These are phyloP conservation scores for Acanthamoeba rhysodes DNA, from an alignment of 208 protist species.

Conservation along the genomic window DNA sequence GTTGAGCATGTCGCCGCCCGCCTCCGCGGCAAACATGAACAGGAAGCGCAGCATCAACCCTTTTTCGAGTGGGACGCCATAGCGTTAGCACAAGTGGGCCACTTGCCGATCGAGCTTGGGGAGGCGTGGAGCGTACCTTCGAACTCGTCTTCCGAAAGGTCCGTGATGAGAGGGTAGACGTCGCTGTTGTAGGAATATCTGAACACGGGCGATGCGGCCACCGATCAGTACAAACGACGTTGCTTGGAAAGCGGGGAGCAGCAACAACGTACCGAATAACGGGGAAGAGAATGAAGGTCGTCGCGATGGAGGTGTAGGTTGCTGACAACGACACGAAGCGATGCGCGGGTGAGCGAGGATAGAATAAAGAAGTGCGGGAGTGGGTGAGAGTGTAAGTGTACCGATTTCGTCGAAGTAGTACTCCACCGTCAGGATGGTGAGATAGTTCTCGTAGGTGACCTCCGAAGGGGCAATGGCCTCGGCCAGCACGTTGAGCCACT, in stretches of 20 bases:
- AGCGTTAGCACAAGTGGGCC: not conserved
- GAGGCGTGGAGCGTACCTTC: not conserved
- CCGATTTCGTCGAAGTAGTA: conserved; percentile 62
- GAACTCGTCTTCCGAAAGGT: conserved; percentile 21
- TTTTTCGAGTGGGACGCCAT: not conserved
- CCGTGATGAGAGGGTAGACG: not conserved
- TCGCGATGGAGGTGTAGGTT: conserved; percentile 39
- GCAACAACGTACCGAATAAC: not conserved
- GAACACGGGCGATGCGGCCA: not conserved
- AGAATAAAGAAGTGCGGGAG: not conserved
- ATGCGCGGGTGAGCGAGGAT: too few relatives aligned
- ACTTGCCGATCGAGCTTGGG: not conserved
- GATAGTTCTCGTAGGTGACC: conserved; percentile 9
- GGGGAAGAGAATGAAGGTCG: conserved; percentile 48
- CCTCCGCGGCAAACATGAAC: conserved; percentile 46
- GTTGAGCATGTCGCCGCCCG: not conserved
- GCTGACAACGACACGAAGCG: not conserved
- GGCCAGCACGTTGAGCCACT: conserved; percentile 3
- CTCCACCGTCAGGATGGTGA: conserved; percentile 31
- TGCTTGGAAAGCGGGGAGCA: too few relatives aligned
- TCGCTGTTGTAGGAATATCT: conserved; percentile 49
- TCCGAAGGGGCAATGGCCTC: conserved; percentile 3
- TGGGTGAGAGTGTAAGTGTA: not conserved
- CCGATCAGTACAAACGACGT: too few relatives aligned
- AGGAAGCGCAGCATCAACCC: conserved; percentile 65